phyloP scores from a whole-genome alignment of 768 basidiomycete genomes.

The Agaricus bisporus region DNA sequence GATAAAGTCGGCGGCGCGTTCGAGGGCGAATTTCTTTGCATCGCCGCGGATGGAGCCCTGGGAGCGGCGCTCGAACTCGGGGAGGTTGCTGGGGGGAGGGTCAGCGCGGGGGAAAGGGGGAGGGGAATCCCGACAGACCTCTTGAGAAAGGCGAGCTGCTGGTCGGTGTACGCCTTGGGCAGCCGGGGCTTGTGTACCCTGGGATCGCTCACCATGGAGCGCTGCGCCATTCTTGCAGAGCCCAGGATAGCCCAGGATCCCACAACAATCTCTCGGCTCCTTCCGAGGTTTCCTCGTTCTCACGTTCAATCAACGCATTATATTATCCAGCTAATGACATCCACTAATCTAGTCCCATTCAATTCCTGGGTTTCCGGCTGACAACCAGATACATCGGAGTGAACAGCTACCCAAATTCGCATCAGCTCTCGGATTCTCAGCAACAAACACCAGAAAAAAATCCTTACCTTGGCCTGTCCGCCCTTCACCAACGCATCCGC shows the following conservation, averaged over 20 bases:
- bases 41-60: conserved; percentile 58
- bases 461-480: conserved; percentile 72
- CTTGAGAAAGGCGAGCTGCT: conserved; percentile 53
- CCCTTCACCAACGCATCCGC: conserved; percentile 73
- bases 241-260: conserved; percentile 14
- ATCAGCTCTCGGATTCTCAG: conserved; percentile 12
- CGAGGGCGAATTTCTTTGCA: conserved; percentile 64
- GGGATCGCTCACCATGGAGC: conserved; percentile 45
- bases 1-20: conserved; percentile 57
- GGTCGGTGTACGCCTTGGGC: conserved; percentile 60
- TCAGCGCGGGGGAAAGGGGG: not conserved
- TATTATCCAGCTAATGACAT: conserved; percentile 9
- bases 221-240: conserved; percentile 17
- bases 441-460: not conserved
- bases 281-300: conserved; percentile 9
- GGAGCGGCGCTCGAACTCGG: conserved; percentile 54
- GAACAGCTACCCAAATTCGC: conserved; percentile 50
- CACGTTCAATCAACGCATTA: conserved; percentile 3
- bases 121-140: conserved; percentile 24
- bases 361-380: conserved; percentile 47
- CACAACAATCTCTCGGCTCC: conserved; percentile 8
- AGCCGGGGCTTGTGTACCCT: conserved; percentile 61
- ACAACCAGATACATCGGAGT: conserved; percentile 83
- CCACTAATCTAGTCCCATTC: conserved; percentile 16
- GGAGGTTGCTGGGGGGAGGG: conserved; percentile 29